phyloP scores from a whole-genome alignment of 106 monocot species.

The Dendrobium huoshanense region DNA sequence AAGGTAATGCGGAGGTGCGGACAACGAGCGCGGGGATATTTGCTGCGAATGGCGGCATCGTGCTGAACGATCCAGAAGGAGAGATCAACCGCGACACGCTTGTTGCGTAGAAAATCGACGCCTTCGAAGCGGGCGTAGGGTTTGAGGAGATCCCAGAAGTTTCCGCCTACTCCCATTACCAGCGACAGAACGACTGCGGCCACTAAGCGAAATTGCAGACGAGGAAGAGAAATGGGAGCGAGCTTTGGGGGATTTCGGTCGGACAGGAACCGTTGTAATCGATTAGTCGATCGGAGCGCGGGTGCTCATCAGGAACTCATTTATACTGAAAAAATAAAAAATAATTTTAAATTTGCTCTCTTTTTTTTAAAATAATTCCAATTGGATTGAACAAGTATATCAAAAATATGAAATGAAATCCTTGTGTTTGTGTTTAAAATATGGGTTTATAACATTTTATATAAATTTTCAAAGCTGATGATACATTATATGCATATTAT shows the following conservation, averaged over 20 bases:
- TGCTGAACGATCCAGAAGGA: conserved; percentile 98
- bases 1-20: conserved; percentile 85
- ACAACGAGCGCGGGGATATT: conserved; percentile 27
- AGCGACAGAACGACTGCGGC: background rate
- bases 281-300: no score
- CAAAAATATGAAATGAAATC: no score
- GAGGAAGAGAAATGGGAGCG: background rate
- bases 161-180: conserved; percentile 79
- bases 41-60: conserved; percentile 43
- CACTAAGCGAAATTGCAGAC: background rate
- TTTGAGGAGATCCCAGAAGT: conserved; percentile 92
- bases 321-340: no score
- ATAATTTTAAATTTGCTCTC: no score
- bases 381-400: no score
- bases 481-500: no score
- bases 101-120: conserved; percentile 74
- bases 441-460: no score
- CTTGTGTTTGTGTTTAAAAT: no score
- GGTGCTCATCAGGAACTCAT: no score
- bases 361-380: no score
- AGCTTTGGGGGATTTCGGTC: background rate
- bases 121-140: conserved; percentile 72
- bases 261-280: background rate
- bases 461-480: no score
- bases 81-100: conserved; percentile 94